Evolutionary conservation across 2,329 filamentous ascomycete genomes (phyloP), one percentile per base, ranked within the genome.

Genomic region (Metarhizium guizhouense): DNA sequence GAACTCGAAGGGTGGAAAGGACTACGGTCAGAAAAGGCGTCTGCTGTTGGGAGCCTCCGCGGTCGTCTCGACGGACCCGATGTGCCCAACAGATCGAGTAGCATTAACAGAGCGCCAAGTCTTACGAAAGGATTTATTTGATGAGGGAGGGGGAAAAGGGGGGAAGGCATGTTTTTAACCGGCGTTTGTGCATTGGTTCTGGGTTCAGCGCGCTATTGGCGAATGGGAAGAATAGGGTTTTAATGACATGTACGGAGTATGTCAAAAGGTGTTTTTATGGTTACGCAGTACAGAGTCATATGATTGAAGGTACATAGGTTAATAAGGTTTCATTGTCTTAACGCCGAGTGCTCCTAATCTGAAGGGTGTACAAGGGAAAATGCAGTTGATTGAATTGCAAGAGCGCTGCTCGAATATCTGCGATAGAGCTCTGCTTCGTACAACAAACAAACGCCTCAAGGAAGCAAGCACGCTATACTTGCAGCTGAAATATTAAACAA

Each of bases 1-100:
- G 93, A 97, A 71, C 72, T 96, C 8, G 91, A 95, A 62, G 85
- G 84, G 2, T 89, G 87, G 82, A 95, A 93, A 68, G 89, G 86
- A 61, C 73, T 92, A 32, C 78, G 87, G 38, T 76, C 83, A 59
- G 88, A 92, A 65, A 84, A 80, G 68, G 73, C 72, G 10, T 68
- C 70, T 4, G 64, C 63, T 84, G 70, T 64, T 60, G 72, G 64
- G 53, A 75, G 70, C 59, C 65, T 72, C 53, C 70, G 67, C 54
- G 70, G 69, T 58, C 68, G 67, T 13, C 75, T 76, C 57, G 72
- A 73, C 34, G 64, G 59, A 29, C 66, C 69, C 13, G 82, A 84
- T 53, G 74, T 85, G 52, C 84, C 83, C 16, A 79, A 80, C 69
- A 76, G 86, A 64, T 87, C 87, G 74, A 83, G 80, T 69, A 85